A percentile compares a stretch with the other conserved stretches of the same genome.
These are phyloP conservation scores for Entophlyctis luteolus DNA, from an alignment of 192 early-diverging fungal species.

Conservation along the genomic window DNA sequence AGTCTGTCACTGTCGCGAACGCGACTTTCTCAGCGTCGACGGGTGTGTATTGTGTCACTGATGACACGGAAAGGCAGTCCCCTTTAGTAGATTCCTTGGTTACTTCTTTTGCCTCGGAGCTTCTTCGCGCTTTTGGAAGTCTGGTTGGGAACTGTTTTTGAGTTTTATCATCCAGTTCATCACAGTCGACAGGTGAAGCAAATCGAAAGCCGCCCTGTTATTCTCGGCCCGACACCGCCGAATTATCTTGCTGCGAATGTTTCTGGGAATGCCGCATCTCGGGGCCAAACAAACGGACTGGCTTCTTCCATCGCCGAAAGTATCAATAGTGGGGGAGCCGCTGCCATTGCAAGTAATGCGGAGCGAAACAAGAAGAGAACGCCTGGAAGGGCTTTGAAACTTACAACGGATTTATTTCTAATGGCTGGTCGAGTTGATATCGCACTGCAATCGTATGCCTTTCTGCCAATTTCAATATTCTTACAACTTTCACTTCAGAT, in stretches of 20 bases:
- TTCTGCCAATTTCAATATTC: not conserved
- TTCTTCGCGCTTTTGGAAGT: constrained; percentile 62
- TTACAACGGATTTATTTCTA: constrained; percentile 71
- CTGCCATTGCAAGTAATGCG: not conserved
- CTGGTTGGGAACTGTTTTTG: constrained; percentile 47
- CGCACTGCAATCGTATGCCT: constrained; percentile 34
- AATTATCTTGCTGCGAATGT: constrained; percentile 4
- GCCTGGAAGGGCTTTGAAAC: constrained; percentile 66
- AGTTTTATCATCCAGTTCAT: not conserved
- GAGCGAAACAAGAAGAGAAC: constrained; percentile 50
- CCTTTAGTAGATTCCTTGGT: too few relatives aligned
- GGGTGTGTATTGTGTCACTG: too few relatives aligned
- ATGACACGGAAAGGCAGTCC: too few relatives aligned
- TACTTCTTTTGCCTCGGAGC: constrained; percentile 72
- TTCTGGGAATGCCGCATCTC: not conserved
- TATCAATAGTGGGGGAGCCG: not conserved
- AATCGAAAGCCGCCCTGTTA: constrained; percentile 57
- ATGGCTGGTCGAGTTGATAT: constrained; percentile 68
- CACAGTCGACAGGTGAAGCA: constrained; percentile 30
- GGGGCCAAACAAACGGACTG: not conserved
- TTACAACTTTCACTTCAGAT: constrained; percentile 37
- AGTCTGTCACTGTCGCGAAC: constrained; percentile 63
- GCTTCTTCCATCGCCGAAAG: not conserved
- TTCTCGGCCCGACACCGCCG: constrained; percentile 42
- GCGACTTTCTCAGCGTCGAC: too few relatives aligned